Evolutionary conservation across 2,329 filamentous ascomycete species (phyloP).

Genomic region (Sarocladium oryzae): DNA sequence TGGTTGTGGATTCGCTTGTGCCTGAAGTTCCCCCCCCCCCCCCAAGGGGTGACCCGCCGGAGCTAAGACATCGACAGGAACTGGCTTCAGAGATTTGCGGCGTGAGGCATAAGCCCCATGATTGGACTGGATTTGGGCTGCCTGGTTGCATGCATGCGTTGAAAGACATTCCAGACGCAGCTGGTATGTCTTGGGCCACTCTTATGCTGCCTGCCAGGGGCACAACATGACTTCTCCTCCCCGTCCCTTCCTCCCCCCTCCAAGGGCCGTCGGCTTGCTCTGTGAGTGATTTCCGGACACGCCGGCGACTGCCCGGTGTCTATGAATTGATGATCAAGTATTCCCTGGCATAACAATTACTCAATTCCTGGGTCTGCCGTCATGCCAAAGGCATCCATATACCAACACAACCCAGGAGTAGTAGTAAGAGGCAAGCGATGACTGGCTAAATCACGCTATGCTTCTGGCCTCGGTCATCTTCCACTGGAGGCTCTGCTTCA

Average conservation of each 20-base stretch:
- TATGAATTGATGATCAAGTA: not conserved
- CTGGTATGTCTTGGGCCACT: not conserved
- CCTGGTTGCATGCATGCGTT: not conserved
- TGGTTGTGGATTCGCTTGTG: not conserved
- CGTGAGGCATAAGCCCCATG: not conserved
- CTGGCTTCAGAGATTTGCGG: not conserved
- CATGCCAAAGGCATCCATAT: not conserved
- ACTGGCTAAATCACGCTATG: too few relatives aligned
- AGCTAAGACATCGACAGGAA: conserved; percentile 9
- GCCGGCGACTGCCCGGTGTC: too few relatives aligned
- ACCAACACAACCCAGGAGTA: not conserved
- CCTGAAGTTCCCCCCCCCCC: not conserved
- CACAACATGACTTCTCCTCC: too few relatives aligned
- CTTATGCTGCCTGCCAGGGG: not conserved
- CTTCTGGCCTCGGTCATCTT: too few relatives aligned
- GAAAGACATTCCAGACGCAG: not conserved
- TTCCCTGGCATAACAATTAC: not conserved
- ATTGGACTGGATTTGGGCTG: not conserved
- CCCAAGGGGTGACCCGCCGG: not conserved
- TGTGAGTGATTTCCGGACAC: too few relatives aligned
- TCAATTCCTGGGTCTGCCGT: not conserved
- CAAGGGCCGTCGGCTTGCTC: too few relatives aligned
- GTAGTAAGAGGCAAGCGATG: too few relatives aligned
- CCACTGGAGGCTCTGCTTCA: too few relatives aligned
- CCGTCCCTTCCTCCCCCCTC: too few relatives aligned